Evolutionary conservation across 805 yeast genomes (phyloP).

Genomic region (Starmerella apicola): DNA sequence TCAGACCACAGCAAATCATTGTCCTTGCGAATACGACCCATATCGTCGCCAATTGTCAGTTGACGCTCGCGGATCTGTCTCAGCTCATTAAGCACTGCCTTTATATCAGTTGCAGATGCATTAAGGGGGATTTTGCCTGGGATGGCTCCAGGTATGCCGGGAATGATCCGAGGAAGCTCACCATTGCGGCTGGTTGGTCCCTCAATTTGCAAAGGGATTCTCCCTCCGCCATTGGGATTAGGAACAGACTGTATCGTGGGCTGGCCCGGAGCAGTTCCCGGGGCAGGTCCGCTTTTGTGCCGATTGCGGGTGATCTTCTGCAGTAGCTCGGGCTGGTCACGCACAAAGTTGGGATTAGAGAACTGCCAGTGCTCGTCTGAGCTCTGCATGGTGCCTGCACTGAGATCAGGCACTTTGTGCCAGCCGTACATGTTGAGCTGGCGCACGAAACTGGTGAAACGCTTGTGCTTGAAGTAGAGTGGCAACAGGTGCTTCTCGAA

Average conservation of each 20-base stretch:
- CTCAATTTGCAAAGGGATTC: neutral
- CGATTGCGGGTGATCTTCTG: constrained; percentile 74
- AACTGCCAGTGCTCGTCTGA: constrained; percentile 83
- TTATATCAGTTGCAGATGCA: constrained; percentile 29
- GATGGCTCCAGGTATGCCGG: too few relatives aligned
- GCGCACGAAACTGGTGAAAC: constrained; percentile 90
- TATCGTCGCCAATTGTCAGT: constrained; percentile 67
- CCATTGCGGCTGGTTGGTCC: neutral
- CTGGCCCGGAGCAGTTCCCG: neutral
- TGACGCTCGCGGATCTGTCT: constrained; percentile 70
- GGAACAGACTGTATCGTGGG: too few relatives aligned
- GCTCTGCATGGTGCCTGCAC: constrained; percentile 40
- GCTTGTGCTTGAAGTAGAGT: constrained; percentile 85
- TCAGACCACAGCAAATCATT: constrained; percentile 89
- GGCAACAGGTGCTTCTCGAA: constrained; percentile 81
- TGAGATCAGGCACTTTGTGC: constrained; percentile 95
- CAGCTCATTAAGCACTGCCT: constrained; percentile 51
- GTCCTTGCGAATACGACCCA: constrained; percentile 70
- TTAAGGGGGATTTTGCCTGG: too few relatives aligned
- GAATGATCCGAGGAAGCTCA: neutral
- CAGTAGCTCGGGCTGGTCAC: constrained; percentile 70
- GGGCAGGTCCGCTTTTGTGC: constrained; percentile 25
- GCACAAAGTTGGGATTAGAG: constrained; percentile 64
- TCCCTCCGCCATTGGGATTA: neutral
- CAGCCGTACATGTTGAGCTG: constrained; percentile 98